Base-by-base conservation (phyloP, 2,329 filamentous ascomycete species). In the Colletotrichum lupini region DNA sequence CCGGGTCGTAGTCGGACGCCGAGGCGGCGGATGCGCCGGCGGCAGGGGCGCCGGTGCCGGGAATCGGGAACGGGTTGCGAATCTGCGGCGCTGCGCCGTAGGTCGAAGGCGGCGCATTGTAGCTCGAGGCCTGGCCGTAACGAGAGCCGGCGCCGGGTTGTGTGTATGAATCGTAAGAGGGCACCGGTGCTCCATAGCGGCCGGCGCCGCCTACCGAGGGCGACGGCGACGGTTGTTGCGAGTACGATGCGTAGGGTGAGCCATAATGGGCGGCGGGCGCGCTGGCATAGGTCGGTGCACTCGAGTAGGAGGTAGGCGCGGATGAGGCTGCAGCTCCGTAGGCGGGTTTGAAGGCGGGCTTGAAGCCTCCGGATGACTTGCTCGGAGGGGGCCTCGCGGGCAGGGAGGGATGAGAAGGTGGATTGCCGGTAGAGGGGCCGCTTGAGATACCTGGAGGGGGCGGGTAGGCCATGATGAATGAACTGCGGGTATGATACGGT, bases 401-500 rank as follows among this genome's bases (percentile, higher is more conserved):
- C 52, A 97, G 92, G 77, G 93, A 94, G 57, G 90, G 88, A 78
- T 90, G 85, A 42, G 83, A 78, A 77, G 83, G 76, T 73, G 82
- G 76, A 35, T 73, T 72, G 56, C 66, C 56, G 64, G 57, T 82
- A 79, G 85, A 83, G 79, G 80, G 62, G 67, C 72, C 79, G 81
- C 80, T 80, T 82, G 87, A 82, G 83, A 90, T 85, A 90, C 93
- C 93, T 94, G 94, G 93, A 93, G 93, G 93, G 81, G 92, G 92
- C 85, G 93, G 92, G 89, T 94, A 94, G 85, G 93, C 92, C 94
- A 96, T 96, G 89, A 91, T 92, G 89, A 91, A 91, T 85, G 87
- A 84, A 79, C 74, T 76, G 74, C 46, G 74, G 61, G 64, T 75
- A 72, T 71, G 55, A 42, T 32, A 37, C 30, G 22, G n/a, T 14